phyloP scores from a whole-genome alignment of 805 yeast genomes.

The Metschnikowia koreensis region DNA sequence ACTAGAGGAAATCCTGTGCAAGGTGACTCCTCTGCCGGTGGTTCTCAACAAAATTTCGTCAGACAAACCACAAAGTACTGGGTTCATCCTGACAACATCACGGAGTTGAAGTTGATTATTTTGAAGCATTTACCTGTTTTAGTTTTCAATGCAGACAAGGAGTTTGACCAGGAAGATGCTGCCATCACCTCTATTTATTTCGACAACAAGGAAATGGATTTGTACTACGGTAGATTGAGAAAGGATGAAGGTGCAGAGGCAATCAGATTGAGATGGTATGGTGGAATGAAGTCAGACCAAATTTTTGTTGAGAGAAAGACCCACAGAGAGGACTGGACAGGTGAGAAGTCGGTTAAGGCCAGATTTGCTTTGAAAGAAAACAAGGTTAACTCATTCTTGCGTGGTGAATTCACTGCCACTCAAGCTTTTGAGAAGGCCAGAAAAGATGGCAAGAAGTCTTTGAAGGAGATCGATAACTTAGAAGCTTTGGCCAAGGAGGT shows the following conservation, averaged over 20 bases:
- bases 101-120: slow-evolving; percentile 89
- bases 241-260: slow-evolving; percentile 99
- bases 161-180: slow-evolving; percentile 89
- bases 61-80: slow-evolving; percentile 98
- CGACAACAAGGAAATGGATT: slow-evolving; percentile 84
- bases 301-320: slow-evolving; percentile 97
- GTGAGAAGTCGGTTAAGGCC: slow-evolving; percentile 98
- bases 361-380: slow-evolving; percentile 91
- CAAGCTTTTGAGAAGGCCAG: slow-evolving; percentile 92
- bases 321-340: slow-evolving; percentile 99
- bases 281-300: slow-evolving; percentile 91
- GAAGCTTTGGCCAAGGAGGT: slow-evolving; percentile 92
- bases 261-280: slow-evolving; percentile 97
- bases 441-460: slow-evolving; percentile 84
- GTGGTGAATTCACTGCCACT: slow-evolving; percentile 80
- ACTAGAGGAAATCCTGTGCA: slow-evolving; percentile 93
- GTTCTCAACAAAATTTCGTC: slow-evolving; percentile 94
- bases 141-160: slow-evolving; percentile 95
- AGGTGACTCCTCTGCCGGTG: slow-evolving; percentile 98
- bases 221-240: slow-evolving; percentile 90
- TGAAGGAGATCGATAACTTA: slow-evolving; percentile 84
- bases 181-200: slow-evolving; percentile 97
- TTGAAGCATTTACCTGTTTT: slow-evolving; percentile 94
- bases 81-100: slow-evolving; percentile 98
- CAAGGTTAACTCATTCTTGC: slow-evolving; percentile 78